Conservation (phyloP, 805 yeast genomes). For the Candida odintsovae region DNA sequence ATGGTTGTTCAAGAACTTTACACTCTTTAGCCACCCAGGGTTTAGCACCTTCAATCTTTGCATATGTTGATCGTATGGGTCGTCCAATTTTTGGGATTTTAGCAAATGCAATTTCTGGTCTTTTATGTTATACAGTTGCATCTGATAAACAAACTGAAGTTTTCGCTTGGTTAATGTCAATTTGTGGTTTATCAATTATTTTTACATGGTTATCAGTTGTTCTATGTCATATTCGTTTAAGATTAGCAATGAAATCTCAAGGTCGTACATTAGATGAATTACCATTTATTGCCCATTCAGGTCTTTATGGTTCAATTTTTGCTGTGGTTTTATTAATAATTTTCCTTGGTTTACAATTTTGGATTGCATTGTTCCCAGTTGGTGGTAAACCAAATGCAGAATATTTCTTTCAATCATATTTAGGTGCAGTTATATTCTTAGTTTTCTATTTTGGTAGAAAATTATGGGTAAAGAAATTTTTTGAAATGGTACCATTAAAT, state of each 20-base stretch:
- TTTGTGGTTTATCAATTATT: constrained; percentile 42
- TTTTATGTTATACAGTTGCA: constrained; percentile 41
- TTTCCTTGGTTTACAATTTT: constrained; percentile 39
- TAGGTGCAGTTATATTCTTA: constrained; percentile 38
- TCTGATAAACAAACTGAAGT: constrained; percentile 32
- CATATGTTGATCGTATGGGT: constrained; percentile 44
- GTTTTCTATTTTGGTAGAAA: constrained; percentile 36
- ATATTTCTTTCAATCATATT: constrained; percentile 34
- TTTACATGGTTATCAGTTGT: constrained; percentile 48
- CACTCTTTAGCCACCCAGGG: constrained; percentile 41
- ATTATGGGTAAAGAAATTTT: constrained; percentile 36
- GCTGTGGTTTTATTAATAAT: constrained; percentile 31
- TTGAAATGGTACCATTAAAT: constrained; percentile 34
- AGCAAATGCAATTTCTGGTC: constrained; percentile 35
- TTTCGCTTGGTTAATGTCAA: constrained; percentile 43
- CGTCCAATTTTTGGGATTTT: constrained; percentile 42
- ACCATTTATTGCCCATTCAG: constrained; percentile 37
- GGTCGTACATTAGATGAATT: constrained; percentile 36
- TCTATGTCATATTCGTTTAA: constrained; percentile 38
- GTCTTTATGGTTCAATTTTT: constrained; percentile 36
- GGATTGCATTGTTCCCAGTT: constrained; percentile 43
- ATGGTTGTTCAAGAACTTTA: constrained; percentile 49
- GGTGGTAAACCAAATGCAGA: constrained; percentile 29
- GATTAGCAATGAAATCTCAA: constrained; percentile 38
- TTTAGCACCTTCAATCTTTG: constrained; percentile 36